Evolutionary conservation across 208 protist genomes (phyloP).

Genomic region (Trypanosoma platydactyli): DNA sequence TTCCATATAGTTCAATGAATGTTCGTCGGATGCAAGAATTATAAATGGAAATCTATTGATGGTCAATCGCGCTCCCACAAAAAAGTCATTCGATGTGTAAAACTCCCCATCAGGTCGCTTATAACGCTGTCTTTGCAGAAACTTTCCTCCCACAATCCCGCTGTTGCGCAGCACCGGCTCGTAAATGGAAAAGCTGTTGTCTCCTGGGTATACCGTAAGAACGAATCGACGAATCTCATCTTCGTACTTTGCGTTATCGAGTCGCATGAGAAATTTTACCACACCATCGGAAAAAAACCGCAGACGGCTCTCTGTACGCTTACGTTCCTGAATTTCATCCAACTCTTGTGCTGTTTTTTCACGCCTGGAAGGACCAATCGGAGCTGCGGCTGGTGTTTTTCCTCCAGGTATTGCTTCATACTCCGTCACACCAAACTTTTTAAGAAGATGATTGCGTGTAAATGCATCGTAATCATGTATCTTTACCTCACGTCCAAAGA

Average conservation of each 20-base stretch:
- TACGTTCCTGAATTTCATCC: constrained; percentile 72
- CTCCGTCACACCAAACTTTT: constrained; percentile 61
- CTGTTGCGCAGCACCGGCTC: constrained; percentile 92
- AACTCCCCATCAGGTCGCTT: constrained; percentile 57
- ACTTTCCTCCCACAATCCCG: constrained; percentile 94
- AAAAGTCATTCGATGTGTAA: constrained; percentile 84
- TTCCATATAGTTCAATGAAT: constrained; percentile 93
- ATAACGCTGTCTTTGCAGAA: constrained; percentile 87
- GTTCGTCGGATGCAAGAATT: constrained; percentile 85
- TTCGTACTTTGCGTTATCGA: constrained; percentile 82
- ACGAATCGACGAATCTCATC: constrained; percentile 92
- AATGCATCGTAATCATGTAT: constrained; percentile 95
- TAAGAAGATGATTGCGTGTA: constrained; percentile 88
- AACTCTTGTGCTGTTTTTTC: constrained; percentile 88
- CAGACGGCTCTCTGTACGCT: constrained; percentile 79
- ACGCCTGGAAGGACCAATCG: constrained; percentile 75
- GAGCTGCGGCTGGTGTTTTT: constrained; percentile 52
- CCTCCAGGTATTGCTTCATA: constrained; percentile 67
- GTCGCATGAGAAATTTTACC: constrained; percentile 89
- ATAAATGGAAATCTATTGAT: constrained; percentile 86
- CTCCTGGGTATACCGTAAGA: constrained; percentile 85
- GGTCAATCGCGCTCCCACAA: constrained; percentile 75
- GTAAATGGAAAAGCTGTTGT: constrained; percentile 93
- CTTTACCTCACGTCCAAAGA: constrained; percentile 86
- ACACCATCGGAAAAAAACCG: constrained; percentile 73